Evolutionary conservation across 2,329 filamentous ascomycete species (phyloP).

Genomic region (Bipolaris zeicola): DNA sequence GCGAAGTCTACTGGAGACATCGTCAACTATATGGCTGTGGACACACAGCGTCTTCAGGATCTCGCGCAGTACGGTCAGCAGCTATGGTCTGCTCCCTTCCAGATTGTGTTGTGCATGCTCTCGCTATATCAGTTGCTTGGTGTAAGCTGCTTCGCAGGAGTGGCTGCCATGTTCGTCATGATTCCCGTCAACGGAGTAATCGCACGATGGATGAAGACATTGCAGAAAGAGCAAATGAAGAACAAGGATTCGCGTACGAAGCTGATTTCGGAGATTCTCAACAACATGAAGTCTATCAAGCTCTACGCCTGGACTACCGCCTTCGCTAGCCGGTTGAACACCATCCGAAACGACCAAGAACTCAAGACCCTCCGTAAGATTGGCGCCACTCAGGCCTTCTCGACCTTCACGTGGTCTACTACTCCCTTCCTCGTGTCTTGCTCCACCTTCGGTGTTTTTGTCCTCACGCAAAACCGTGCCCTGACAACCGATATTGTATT

Average conservation of each 20-base stretch:
- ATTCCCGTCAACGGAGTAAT: conserved; percentile 94
- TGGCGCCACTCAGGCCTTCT: conserved; percentile 88
- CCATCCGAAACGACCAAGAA: conserved; percentile 93
- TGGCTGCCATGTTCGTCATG: conserved; percentile 96
- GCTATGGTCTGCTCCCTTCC: conserved; percentile 95
- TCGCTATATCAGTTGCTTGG: conserved; percentile 96
- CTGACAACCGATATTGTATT: conserved; percentile 95
- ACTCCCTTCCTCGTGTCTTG: conserved; percentile 98
- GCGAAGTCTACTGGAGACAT: conserved; percentile 95
- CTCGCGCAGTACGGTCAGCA: conserved; percentile 95
- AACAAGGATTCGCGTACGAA: conserved; percentile 95
- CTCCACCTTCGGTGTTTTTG: conserved; percentile 93
- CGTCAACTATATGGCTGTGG: conserved; percentile 99
- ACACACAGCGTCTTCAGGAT: conserved; percentile 93
- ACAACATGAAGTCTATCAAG: conserved; percentile 99
- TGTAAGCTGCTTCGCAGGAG: conserved; percentile 91
- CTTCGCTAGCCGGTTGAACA: conserved; percentile 97
- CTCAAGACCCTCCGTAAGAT: conserved; percentile 95
- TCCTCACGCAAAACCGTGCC: conserved; percentile 78
- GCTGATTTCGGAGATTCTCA: conserved; percentile 94
- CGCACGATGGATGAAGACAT: conserved; percentile 86
- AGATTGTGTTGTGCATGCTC: conserved; percentile 93
- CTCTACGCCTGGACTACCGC: conserved; percentile 96
- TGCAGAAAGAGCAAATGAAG: conserved; percentile 98
- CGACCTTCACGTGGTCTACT: conserved; percentile 97